These are phyloP conservation scores for Scalesia atractyloides DNA, from an alignment of 129 eudicot genomes.

Conservation along the genomic window DNA sequence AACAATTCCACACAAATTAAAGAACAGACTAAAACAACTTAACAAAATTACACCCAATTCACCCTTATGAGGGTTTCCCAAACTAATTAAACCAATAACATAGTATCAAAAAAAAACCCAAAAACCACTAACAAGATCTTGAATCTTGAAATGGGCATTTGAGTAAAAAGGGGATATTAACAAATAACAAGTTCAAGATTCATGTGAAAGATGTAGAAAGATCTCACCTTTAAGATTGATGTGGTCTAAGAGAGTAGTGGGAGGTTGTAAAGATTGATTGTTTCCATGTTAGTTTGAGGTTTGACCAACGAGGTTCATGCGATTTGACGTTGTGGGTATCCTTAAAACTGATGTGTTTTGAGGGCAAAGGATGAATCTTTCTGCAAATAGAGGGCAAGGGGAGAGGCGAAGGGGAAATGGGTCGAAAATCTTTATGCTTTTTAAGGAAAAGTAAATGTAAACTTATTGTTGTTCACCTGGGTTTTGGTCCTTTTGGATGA, in stretches of 20 bases:
- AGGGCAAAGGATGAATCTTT: slow-evolving; percentile 13
- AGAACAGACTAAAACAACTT: not conserved
- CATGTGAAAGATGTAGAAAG: slow-evolving; percentile 11
- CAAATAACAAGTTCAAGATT: slow-evolving; percentile 21
- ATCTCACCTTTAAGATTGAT: slow-evolving; percentile 17
- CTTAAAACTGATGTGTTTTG: slow-evolving; percentile 6
- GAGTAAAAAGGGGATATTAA: not conserved
- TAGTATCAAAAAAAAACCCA: not conserved
- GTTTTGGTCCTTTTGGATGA: slow-evolving; percentile 13
- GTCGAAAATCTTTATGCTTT: slow-evolving; percentile 19
- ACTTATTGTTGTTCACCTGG: not conserved
- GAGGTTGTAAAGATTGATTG: slow-evolving; percentile 6
- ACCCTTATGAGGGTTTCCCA: slow-evolving; percentile 2
- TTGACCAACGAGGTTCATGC: slow-evolving; percentile 29
- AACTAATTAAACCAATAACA: not conserved
- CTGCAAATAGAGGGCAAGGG: not conserved
- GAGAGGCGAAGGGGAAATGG: slow-evolving; percentile 7
- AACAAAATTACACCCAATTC: slow-evolving; percentile 8
- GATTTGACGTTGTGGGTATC: slow-evolving; percentile 26
- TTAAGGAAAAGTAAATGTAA: slow-evolving; percentile 24
- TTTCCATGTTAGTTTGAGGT: slow-evolving; percentile 17
- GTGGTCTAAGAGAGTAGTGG: not conserved
- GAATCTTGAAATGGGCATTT: slow-evolving; percentile 1
- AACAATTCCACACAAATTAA: slow-evolving; percentile 11
- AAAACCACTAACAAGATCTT: slow-evolving; percentile 17